These are phyloP conservation scores for Metrosideros polymorpha DNA, from an alignment of 441 rosid species.

Conservation along the genomic window DNA sequence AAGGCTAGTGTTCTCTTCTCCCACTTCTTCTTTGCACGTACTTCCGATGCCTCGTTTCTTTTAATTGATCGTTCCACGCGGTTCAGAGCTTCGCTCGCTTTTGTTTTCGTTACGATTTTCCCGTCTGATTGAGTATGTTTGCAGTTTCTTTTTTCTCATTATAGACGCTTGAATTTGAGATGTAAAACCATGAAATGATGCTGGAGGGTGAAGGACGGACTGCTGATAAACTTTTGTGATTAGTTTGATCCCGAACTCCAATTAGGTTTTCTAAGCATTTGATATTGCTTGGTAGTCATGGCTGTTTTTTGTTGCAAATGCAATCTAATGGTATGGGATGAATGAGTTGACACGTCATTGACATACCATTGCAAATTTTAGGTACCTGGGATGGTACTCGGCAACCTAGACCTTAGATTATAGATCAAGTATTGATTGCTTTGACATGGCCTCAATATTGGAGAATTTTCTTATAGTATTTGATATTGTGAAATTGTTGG, in stretches of 20 bases:
- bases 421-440: not conserved
- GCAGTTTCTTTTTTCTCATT: not conserved
- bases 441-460: not conserved
- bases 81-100: not conserved
- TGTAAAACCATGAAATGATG: not conserved
- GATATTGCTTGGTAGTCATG: not conserved
- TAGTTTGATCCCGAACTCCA: not conserved
- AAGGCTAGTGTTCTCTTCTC: slow-evolving; percentile 24
- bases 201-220: not conserved
- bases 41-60: not conserved
- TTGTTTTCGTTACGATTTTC: no score
- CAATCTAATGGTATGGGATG: not conserved
- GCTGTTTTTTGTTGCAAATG: not conserved
- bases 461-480: not conserved
- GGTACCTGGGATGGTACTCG: not conserved
- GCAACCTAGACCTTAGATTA: not conserved
- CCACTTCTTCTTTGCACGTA: not conserved
- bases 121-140: not conserved
- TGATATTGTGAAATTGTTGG: not conserved
- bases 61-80: not conserved
- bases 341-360: not conserved
- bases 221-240: not conserved
- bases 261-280: not conserved
- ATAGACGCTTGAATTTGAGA: not conserved
- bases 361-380: not conserved